phyloP scores from a whole-genome alignment of 202 grass and related monocot species.

The Tripidium arundinaceum region DNA sequence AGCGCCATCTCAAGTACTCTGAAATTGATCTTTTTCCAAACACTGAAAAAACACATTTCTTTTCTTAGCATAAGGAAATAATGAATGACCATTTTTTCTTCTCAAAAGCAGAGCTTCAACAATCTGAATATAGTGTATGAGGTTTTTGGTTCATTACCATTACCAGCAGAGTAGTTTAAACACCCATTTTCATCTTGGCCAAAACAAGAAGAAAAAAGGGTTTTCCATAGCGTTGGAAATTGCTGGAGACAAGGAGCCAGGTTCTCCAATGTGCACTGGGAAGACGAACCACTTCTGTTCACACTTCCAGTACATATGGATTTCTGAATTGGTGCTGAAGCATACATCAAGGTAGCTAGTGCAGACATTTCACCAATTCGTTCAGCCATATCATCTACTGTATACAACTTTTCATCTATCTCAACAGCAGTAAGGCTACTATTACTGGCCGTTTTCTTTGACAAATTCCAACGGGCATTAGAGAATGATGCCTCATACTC shows the following conservation, averaged over 20 bases:
- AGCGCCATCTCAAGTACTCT: slow-evolving; percentile 83
- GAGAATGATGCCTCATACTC: too few relatives aligned
- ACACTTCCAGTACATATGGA: slow-evolving; percentile 82
- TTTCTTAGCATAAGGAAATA: slow-evolving; percentile 8
- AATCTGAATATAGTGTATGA: slow-evolving; percentile 1
- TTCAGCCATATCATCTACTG: slow-evolving; percentile 86
- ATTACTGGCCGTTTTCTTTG: slow-evolving; percentile 41
- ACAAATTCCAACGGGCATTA: slow-evolving; percentile 82
- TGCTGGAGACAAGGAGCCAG: slow-evolving; percentile 57
- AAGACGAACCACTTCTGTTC: slow-evolving; percentile 64
- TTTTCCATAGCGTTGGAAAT: slow-evolving; percentile 77
- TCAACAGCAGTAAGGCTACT: slow-evolving; percentile 52
- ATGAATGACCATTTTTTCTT: neutral
- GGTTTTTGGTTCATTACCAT: slow-evolving; percentile 44
- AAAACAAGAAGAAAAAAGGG: slow-evolving; percentile 69
- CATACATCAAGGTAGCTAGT: slow-evolving; percentile 96
- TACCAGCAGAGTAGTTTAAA: slow-evolving; percentile 50
- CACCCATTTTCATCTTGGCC: slow-evolving; percentile 59
- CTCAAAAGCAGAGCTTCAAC: slow-evolving; percentile 3
- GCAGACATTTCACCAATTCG: slow-evolving; percentile 79
- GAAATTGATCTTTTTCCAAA: slow-evolving; percentile 65
- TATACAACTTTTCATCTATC: slow-evolving; percentile 78
- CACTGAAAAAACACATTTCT: slow-evolving; percentile 44
- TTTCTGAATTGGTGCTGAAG: slow-evolving; percentile 70
- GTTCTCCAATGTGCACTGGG: slow-evolving; percentile 79